A percentile compares a stretch with the other conserved stretches of the same genome.
These are phyloP conservation scores for Toxicodendron radicans DNA, from an alignment of 345 rosid genomes.

Conservation along the genomic window DNA sequence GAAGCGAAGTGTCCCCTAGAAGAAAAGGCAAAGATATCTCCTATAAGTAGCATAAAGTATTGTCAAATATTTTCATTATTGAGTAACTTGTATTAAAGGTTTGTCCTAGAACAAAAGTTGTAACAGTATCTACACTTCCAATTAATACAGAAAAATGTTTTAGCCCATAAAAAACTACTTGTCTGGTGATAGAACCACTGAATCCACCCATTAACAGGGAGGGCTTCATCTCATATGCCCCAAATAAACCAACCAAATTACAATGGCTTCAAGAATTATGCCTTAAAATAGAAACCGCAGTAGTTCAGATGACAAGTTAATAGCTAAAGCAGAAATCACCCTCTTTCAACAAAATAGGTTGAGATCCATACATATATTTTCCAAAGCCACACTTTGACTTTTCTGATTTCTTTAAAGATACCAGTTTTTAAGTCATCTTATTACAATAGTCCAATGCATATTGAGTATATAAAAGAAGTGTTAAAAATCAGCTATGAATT, in stretches of 20 bases:
- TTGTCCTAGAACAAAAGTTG: not conserved
- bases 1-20: too few relatives aligned
- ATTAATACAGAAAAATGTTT: not conserved
- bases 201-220: not conserved
- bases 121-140: not conserved
- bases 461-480: not conserved
- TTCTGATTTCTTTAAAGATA: not conserved
- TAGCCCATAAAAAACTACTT: too few relatives aligned
- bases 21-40: too few relatives aligned
- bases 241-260: not conserved
- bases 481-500: not conserved
- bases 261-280: not conserved
- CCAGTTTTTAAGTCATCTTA: not conserved
- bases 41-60: too few relatives aligned
- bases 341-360: not conserved
- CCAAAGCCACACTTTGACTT: not conserved
- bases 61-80: too few relatives aligned
- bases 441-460: not conserved
- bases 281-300: not conserved
- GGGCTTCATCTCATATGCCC: not conserved
- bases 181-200: too few relatives aligned
- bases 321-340: not conserved
- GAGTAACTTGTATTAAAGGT: too few relatives aligned
- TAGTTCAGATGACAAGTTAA: not conserved
- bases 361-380: not conserved